phyloP scores from a whole-genome alignment of 108 stramenopile genomes.

The Nitzschia sp. region DNA sequence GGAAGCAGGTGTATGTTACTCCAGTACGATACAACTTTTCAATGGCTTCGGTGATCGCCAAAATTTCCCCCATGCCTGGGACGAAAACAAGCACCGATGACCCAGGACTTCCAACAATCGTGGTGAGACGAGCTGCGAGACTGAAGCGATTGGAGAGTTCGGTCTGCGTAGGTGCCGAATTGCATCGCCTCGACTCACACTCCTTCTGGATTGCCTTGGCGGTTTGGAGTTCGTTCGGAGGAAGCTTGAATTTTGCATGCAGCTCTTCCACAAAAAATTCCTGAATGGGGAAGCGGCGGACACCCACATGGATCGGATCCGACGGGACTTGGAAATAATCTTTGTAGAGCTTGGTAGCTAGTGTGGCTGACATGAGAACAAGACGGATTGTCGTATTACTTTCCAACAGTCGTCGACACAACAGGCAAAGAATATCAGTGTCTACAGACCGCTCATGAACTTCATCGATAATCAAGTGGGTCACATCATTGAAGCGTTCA shows the following conservation, averaged over 20 bases:
- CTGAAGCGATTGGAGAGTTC: constrained; percentile 47
- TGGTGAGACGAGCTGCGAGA: constrained; percentile 50
- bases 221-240: constrained; percentile 37
- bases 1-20: constrained; percentile 60
- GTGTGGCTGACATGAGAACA: constrained; percentile 92
- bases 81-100: constrained; percentile 95
- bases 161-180: constrained; percentile 37
- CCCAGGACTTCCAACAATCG: constrained; percentile 60
- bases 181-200: constrained; percentile 53
- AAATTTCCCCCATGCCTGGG: constrained; percentile 95
- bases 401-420: constrained; percentile 75
- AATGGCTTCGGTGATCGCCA: constrained; percentile 75
- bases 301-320: constrained; percentile 80
- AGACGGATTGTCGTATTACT: constrained; percentile 72
- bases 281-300: constrained; percentile 69
- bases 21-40: constrained; percentile 55
- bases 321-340: constrained; percentile 74
- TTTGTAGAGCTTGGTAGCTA: constrained; percentile 79
- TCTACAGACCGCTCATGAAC: constrained; percentile 89
- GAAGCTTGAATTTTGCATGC: constrained; percentile 29
- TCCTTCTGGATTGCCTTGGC: constrained; percentile 42
- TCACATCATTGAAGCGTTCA: constrained; percentile 61
- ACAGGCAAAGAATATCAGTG: constrained; percentile 80
- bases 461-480: constrained; percentile 89
- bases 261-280: constrained; percentile 86